Evolutionary conservation across 169 alveolate genomes (phyloP).

Genomic region (Plasmodium yoelii): DNA sequence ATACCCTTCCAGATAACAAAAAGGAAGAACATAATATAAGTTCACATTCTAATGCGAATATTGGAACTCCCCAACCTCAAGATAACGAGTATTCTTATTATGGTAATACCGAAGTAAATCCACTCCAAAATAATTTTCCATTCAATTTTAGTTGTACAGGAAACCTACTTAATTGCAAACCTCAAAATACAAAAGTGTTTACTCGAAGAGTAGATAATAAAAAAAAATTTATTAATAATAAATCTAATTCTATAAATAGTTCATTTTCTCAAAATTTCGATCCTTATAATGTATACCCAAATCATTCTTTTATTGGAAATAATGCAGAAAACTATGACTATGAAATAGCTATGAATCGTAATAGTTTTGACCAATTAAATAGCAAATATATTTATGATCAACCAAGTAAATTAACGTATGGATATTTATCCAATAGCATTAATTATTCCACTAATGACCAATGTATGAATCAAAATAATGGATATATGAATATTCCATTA

Average conservation of each 20-base stretch:
- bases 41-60: conserved; percentile 28
- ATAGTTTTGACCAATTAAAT: background rate
- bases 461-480: conserved; percentile 10
- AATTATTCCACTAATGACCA: conserved; percentile 44
- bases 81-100: conserved; percentile 39
- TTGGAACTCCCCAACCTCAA: conserved; percentile 28
- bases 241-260: conserved; percentile 15
- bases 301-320: conserved; percentile 35
- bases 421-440: conserved; percentile 20
- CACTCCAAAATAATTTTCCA: conserved; percentile 18
- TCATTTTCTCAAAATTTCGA: conserved; percentile 24
- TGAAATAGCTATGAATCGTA: conserved; percentile 20
- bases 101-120: conserved; percentile 33
- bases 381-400: conserved; percentile 19
- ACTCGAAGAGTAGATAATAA: conserved; percentile 63
- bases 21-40: conserved; percentile 9
- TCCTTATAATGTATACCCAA: conserved; percentile 30
- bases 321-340: conserved; percentile 35
- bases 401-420: conserved; percentile 19
- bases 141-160: conserved; percentile 25
- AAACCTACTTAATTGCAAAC: conserved; percentile 43
- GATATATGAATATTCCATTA: conserved; percentile 31
- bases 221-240: conserved; percentile 44
- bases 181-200: conserved; percentile 40
- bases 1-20: conserved; percentile 31